These are phyloP conservation scores for Candida freyschussii DNA, from an alignment of 1,139 yeast species.

Conservation along the genomic window DNA sequence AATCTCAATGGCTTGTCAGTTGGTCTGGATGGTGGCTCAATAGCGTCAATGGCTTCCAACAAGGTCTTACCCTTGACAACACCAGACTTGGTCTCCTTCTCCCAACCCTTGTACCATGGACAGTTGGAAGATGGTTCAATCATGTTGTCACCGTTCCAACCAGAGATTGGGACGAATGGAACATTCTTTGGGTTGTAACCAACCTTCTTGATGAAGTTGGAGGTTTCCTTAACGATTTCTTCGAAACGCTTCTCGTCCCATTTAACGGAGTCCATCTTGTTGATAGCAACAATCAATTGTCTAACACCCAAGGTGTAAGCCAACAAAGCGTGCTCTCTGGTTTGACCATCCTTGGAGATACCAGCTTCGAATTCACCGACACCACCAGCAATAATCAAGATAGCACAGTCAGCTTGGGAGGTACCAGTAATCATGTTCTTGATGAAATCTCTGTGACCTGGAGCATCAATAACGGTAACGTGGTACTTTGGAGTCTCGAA, in stretches of 20 bases:
- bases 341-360: constrained; percentile 90
- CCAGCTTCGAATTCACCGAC: constrained; percentile 94
- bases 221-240: constrained; percentile 78
- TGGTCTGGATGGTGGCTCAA: constrained; percentile 83
- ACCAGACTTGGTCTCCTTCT: constrained; percentile 84
- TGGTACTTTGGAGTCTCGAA: constrained; percentile 94
- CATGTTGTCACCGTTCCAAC: constrained; percentile 96
- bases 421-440: constrained; percentile 93
- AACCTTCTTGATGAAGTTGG: constrained; percentile 87
- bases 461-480: constrained; percentile 91
- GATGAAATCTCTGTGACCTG: constrained; percentile 97
- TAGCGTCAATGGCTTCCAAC: constrained; percentile 82
- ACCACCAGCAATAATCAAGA: constrained; percentile 87
- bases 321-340: constrained; percentile 89
- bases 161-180: constrained; percentile 89
- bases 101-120: constrained; percentile 90
- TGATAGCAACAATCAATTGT: constrained; percentile 85
- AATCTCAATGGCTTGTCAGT: constrained; percentile 88
- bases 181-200: constrained; percentile 92
- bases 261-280: constrained; percentile 91
- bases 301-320: constrained; percentile 90
- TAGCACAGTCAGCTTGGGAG: constrained; percentile 91
- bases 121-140: constrained; percentile 77
- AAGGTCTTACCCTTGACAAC: constrained; percentile 78
- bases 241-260: constrained; percentile 80